Percentiles rank a stretch among this genome's conserved stretches.
These are phyloP conservation scores for Luffa aegyptiaca DNA, from an alignment of 306 rosid species.

Conservation along the genomic window DNA sequence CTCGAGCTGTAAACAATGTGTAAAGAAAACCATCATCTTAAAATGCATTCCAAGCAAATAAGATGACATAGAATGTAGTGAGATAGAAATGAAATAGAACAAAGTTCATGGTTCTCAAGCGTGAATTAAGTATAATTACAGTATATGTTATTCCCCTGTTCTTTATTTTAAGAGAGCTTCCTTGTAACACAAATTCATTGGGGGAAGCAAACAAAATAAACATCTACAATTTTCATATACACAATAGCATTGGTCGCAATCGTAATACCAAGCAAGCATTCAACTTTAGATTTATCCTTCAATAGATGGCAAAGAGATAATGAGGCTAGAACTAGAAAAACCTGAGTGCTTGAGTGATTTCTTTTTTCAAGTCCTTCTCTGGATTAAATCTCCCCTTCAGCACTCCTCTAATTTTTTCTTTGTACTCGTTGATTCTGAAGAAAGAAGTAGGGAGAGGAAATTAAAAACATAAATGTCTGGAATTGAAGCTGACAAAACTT, in stretches of 20 bases:
- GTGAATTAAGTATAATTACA: neutral
- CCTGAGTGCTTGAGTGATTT: constrained; percentile 64
- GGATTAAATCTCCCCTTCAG: constrained; percentile 81
- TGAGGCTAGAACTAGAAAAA: constrained; percentile 23
- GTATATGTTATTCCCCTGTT: neutral
- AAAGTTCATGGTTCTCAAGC: neutral
- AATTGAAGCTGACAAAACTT: constrained; percentile 8
- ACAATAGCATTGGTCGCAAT: neutral
- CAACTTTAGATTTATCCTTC: neutral
- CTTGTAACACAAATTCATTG: neutral
- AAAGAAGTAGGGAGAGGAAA: constrained; percentile 11
- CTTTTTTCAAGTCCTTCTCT: constrained; percentile 80
- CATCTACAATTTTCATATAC: neutral
- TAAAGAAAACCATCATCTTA: neutral
- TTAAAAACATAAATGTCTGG: constrained; percentile 12
- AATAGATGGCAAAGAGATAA: neutral
- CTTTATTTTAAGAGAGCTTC: neutral
- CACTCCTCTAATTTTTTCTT: constrained; percentile 67
- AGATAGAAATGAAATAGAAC: neutral
- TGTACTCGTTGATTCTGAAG: constrained; percentile 64
- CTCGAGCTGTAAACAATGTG: neutral
- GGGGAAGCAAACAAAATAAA: neutral
- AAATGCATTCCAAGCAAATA: neutral
- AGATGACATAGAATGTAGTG: neutral
- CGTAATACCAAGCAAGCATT: neutral